phyloP scores from a whole-genome alignment of 2,329 filamentous ascomycete species.

The Apiospora arundinis region DNA sequence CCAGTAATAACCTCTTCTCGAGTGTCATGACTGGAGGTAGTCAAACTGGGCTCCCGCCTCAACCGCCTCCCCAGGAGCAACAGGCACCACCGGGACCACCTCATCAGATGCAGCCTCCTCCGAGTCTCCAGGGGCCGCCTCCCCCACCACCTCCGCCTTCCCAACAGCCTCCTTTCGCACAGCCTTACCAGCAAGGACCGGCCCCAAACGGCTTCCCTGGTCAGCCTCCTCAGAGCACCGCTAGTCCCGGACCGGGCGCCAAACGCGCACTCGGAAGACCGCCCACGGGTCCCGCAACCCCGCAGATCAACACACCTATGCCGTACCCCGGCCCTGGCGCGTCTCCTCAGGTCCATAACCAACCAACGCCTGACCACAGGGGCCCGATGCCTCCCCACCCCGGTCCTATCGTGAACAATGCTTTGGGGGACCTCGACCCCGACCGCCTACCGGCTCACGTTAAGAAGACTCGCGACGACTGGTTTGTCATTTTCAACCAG shows the following conservation, averaged over 20 bases:
- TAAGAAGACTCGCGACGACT: conserved; percentile 89
- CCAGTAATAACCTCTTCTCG: conserved; percentile 91
- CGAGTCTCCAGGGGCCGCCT: conserved; percentile 64
- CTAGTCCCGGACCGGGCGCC: conserved; percentile 85
- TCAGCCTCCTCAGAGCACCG: conserved; percentile 82
- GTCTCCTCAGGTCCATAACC: conserved; percentile 82
- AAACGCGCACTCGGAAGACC: conserved; percentile 72
- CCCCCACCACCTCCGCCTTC: conserved; percentile 65
- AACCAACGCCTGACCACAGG: conserved; percentile 76
- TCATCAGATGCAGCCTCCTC: conserved; percentile 77
- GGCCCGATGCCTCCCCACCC: conserved; percentile 58
- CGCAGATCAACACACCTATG: conserved; percentile 87
- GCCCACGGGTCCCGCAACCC: conserved; percentile 78
- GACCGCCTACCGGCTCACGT: conserved; percentile 84
- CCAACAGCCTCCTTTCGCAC: conserved; percentile 75
- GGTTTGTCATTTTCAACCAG: conserved; percentile 98
- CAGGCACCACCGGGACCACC: conserved; percentile 44
- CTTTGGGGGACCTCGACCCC: conserved; percentile 84
- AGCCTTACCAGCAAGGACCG: conserved; percentile 66
- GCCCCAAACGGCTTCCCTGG: conserved; percentile 75
- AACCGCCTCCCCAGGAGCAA: conserved; percentile 67
- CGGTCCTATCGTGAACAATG: conserved; percentile 58
- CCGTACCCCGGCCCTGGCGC: conserved; percentile 83
- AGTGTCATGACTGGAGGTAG: conserved; percentile 92
- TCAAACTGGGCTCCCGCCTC: conserved; percentile 83